phyloP scores from a whole-genome alignment of 495 filamentous ascomycete genomes.

The Neurospora sublineolata region DNA sequence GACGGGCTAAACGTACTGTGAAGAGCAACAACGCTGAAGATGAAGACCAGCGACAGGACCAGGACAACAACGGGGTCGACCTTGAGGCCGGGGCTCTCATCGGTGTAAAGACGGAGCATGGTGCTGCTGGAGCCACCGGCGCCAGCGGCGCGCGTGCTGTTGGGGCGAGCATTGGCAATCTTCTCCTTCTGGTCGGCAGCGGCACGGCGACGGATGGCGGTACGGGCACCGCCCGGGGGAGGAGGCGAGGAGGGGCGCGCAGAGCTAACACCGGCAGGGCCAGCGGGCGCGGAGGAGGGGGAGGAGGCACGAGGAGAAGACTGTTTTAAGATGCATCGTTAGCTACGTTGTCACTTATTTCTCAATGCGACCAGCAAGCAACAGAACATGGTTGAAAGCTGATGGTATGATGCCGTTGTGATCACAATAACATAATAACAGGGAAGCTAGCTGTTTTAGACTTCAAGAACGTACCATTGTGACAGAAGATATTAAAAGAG shows the following conservation, averaged over 20 bases:
- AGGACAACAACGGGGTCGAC: constrained; percentile 96
- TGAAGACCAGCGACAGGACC: constrained; percentile 89
- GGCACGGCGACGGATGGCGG: constrained; percentile 83
- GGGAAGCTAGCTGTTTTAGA: neutral
- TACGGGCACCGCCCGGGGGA: constrained; percentile 87
- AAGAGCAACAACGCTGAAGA: constrained; percentile 94
- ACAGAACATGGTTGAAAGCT: neutral
- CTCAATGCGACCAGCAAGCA: neutral
- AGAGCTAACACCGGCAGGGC: constrained; percentile 48
- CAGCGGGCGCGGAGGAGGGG: constrained; percentile 40
- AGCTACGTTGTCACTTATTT: neutral
- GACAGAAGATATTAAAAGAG: constrained; percentile 18
- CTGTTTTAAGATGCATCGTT: constrained; percentile 23
- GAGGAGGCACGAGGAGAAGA: constrained; percentile 67
- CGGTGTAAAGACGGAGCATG: constrained; percentile 99
- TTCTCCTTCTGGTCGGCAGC: constrained; percentile 94
- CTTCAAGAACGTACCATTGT: constrained; percentile 13
- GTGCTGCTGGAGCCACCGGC: constrained; percentile 94
- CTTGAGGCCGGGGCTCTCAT: constrained; percentile 90
- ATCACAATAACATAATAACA: neutral
- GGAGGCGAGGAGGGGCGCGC: constrained; percentile 75
- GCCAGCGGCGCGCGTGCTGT: constrained; percentile 83
- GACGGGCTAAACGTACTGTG: constrained; percentile 57
- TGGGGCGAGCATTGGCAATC: constrained; percentile 78
- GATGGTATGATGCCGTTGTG: neutral